phyloP scores from a whole-genome alignment of 2,329 filamentous ascomycete species.

The Pseudocercospora cruenta region DNA sequence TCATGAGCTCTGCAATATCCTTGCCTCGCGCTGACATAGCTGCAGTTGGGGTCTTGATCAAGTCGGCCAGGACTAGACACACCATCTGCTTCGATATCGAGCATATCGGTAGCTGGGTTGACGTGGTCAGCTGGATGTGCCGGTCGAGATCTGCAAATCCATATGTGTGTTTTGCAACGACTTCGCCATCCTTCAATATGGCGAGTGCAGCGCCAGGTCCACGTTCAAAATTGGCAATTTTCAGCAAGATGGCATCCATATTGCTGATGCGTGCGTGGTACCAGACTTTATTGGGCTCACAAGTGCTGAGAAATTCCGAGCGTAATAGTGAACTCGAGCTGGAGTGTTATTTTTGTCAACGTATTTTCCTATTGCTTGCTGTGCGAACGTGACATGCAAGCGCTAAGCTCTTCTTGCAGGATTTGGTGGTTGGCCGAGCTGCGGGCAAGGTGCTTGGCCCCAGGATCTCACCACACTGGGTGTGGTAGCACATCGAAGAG shows the following conservation, averaged over 20 bases:
- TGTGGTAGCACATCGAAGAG: background rate
- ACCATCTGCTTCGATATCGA: constrained; percentile 54
- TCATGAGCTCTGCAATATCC: constrained; percentile 24
- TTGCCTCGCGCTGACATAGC: constrained; percentile 29
- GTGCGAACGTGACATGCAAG: background rate
- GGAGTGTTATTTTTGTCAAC: too few relatives aligned
- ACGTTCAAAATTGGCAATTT: constrained; percentile 22
- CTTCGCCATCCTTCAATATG: constrained; percentile 48
- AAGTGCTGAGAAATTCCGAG: background rate
- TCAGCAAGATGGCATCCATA: background rate
- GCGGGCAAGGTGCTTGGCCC: background rate
- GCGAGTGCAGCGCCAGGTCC: constrained; percentile 50
- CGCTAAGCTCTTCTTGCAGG: background rate
- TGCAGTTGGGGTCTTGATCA: constrained; percentile 40
- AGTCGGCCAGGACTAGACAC: constrained; percentile 43
- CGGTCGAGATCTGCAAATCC: constrained; percentile 50
- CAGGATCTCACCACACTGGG: background rate
- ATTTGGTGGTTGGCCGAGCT: background rate
- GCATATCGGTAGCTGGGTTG: constrained; percentile 50
- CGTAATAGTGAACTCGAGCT: background rate
- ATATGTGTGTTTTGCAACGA: constrained; percentile 46
- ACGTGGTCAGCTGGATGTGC: constrained; percentile 42
- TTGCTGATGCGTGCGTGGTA: background rate
- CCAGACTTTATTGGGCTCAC: background rate
- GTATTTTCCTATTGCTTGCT: background rate